Evolutionary conservation across 768 basidiomycete species (phyloP).

Genomic region (button mushroom (Agaricus bisporus)): DNA sequence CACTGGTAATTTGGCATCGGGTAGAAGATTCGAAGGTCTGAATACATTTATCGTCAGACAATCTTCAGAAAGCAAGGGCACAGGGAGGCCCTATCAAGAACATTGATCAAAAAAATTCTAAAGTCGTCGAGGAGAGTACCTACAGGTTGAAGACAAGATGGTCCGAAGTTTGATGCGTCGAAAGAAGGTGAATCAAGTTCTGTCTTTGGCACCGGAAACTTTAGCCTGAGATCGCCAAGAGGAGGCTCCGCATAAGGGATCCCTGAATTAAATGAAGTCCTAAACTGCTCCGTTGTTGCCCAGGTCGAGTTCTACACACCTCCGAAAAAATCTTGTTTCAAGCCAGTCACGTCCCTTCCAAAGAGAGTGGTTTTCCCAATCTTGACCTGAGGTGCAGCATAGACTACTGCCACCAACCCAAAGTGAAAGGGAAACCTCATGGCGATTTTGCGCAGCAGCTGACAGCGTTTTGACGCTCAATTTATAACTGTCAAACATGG

Average conservation of each 20-base stretch:
- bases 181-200: constrained; percentile 26
- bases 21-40: constrained; percentile 32
- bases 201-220: constrained; percentile 40
- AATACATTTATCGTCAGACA: constrained; percentile 57
- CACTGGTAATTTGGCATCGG: constrained; percentile 29
- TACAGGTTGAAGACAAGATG: constrained; percentile 44
- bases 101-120: background rate
- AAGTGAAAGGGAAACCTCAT: constrained; percentile 3
- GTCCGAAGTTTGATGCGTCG: constrained; percentile 41
- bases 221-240: constrained; percentile 39
- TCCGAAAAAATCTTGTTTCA: constrained; percentile 42
- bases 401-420: background rate
- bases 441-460: background rate
- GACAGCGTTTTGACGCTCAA: background rate
- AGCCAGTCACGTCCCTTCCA: constrained; percentile 26
- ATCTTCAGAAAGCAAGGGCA: constrained; percentile 43
- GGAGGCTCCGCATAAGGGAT: constrained; percentile 55
- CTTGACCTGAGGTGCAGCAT: constrained; percentile 28
- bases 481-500: too few species aligned
- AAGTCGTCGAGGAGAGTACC: constrained; percentile 4
- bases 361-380: constrained; percentile 32
- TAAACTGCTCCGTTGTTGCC: background rate
- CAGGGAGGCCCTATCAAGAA: constrained; percentile 24
- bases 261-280: constrained; percentile 21
- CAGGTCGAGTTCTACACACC: constrained; percentile 22